Percentiles rank a stretch among this genome's conserved stretches.
Evolutionary conservation across 768 basidiomycete genomes (phyloP).

Genomic region (Podaxis carcinomalis): DNA sequence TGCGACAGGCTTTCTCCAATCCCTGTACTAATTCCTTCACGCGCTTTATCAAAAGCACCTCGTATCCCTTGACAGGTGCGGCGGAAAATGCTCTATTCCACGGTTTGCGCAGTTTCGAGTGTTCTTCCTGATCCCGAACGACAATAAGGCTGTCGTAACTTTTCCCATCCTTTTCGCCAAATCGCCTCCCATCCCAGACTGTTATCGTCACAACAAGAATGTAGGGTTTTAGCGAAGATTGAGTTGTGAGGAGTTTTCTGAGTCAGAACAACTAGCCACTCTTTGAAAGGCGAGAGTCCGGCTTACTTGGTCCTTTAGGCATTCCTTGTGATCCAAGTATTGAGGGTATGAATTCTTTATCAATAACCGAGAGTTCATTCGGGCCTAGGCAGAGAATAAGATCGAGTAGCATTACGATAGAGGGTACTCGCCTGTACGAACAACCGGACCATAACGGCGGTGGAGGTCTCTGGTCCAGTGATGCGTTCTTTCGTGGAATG

Average conservation of each 20-base stretch:
- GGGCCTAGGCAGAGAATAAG: conserved; percentile 30
- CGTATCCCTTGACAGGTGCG: conserved; percentile 35
- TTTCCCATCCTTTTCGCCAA: conserved; percentile 22
- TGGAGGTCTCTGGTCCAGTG: conserved; percentile 23
- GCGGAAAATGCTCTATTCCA: conserved; percentile 41
- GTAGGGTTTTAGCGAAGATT: no score
- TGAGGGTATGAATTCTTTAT: conserved; percentile 34
- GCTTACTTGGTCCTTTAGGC: conserved; percentile 48
- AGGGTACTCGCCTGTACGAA: conserved; percentile 30
- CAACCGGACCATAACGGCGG: conserved; percentile 28
- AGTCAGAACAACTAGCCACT: neutral
- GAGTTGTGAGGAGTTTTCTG: neutral
- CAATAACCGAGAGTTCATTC: conserved; percentile 47
- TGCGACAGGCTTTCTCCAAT: conserved; percentile 17
- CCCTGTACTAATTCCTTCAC: conserved; percentile 26
- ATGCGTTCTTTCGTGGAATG: conserved; percentile 22
- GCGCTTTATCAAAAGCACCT: conserved; percentile 26
- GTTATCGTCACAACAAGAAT: neutral
- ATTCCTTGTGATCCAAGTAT: conserved; percentile 45
- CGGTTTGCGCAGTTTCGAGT: conserved; percentile 32
- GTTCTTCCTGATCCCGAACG: conserved; percentile 25
- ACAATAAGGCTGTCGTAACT: conserved; percentile 17
- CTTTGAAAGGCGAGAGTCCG: neutral
- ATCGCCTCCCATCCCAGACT: conserved; percentile 42
- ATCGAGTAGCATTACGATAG: conserved; percentile 13